Conservation (phyloP, 2,329 filamentous ascomycete genomes). For the Dendrostoma leiphaemia region DNA sequence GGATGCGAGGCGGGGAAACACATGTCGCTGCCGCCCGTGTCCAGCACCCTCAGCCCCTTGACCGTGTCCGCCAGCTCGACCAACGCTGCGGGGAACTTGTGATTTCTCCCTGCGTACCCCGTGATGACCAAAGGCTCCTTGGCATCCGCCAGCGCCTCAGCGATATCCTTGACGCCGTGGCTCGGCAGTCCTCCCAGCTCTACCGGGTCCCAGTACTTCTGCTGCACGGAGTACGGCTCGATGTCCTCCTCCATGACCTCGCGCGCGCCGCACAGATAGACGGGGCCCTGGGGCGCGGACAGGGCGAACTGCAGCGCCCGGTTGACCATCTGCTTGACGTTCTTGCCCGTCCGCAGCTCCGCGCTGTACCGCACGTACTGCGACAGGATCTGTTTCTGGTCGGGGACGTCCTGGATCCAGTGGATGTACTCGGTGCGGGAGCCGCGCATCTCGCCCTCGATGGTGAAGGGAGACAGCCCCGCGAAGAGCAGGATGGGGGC, state of each 20-base stretch:
- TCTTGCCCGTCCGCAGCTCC: constrained; percentile 80
- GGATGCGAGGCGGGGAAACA: constrained; percentile 73
- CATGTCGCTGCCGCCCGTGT: constrained; percentile 78
- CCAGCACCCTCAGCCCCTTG: constrained; percentile 68
- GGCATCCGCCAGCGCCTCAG: constrained; percentile 61
- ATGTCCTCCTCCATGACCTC: constrained; percentile 88
- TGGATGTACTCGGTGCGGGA: constrained; percentile 42
- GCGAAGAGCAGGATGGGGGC: constrained; percentile 57
- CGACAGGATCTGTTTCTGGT: constrained; percentile 55
- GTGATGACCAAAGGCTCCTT: constrained; percentile 68
- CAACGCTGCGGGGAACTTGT: constrained; percentile 57
- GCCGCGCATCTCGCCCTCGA: constrained; percentile 40
- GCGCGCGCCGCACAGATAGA: constrained; percentile 74
- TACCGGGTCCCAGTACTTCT: constrained; percentile 68
- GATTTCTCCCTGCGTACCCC: constrained; percentile 70
- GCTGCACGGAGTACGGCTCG: constrained; percentile 66
- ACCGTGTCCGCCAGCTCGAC: constrained; percentile 67
- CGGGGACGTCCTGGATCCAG: constrained; percentile 41
- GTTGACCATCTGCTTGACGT: constrained; percentile 87
- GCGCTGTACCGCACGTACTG: constrained; percentile 84
- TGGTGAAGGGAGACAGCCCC: constrained; percentile 40
- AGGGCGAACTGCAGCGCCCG: constrained; percentile 79
- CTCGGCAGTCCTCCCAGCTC: constrained; percentile 59
- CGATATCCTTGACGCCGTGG: constrained; percentile 55
- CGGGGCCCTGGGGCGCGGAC: constrained; percentile 74